Conservation (phyloP, 148 eudicot species). For the Chenopodium formosanum region DNA sequence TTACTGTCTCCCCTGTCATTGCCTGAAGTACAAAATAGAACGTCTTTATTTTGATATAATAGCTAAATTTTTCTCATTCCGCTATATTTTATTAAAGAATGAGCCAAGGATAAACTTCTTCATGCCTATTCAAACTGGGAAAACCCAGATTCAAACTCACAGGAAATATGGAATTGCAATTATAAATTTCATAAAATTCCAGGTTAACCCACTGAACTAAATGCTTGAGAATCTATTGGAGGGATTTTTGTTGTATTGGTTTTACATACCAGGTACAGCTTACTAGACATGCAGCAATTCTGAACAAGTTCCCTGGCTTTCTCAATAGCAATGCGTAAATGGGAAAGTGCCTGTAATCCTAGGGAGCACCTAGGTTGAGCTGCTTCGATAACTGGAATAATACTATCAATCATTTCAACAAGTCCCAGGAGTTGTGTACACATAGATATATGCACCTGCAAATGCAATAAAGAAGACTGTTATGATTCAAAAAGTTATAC, state of each 20-base stretch:
- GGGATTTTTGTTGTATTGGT: neutral
- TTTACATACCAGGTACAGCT: conserved; percentile 75
- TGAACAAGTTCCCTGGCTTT: conserved; percentile 57
- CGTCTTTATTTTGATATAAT: conserved; percentile 3
- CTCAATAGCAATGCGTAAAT: conserved; percentile 48
- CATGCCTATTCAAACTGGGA: neutral
- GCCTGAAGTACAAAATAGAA: conserved; percentile 46
- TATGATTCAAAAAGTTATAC: neutral
- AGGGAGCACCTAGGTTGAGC: conserved; percentile 66
- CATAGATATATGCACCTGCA: conserved; percentile 77
- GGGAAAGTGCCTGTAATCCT: conserved; percentile 74
- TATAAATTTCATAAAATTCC: too few relatives aligned
- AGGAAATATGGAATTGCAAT: neutral
- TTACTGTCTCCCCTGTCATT: conserved; percentile 57
- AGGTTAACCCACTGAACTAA: neutral
- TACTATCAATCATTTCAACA: conserved; percentile 46
- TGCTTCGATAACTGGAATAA: conserved; percentile 70
- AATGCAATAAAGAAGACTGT: neutral
- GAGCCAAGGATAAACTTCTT: neutral
- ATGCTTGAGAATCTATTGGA: neutral
- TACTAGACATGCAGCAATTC: conserved; percentile 71
- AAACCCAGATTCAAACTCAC: neutral
- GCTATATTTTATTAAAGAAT: neutral
- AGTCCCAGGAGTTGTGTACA: conserved; percentile 52
- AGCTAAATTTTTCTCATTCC: too few relatives aligned